A percentile compares a stretch with the other conserved stretches of the same genome.
Conservation (phyloP, 352 stramenopile species). For the Globisporangium uncinulatum region DNA sequence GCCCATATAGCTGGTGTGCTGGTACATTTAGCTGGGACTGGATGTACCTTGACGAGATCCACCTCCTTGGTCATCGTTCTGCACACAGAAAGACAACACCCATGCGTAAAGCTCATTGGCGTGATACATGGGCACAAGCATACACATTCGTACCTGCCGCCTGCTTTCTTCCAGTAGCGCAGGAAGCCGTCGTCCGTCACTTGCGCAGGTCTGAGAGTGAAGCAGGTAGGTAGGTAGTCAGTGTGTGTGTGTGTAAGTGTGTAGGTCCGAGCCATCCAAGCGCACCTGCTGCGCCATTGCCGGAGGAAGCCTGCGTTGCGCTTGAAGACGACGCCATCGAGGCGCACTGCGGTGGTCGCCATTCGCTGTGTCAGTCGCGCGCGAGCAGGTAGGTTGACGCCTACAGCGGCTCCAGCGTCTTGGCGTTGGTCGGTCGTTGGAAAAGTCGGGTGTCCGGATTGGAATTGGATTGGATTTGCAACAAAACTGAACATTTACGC, state of each 20-base stretch:
- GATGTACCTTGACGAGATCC: conserved; percentile 60
- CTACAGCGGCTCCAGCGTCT: too few relatives aligned
- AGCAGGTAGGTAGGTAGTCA: neutral
- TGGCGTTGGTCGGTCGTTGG: too few relatives aligned
- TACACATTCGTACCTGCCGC: conserved; percentile 18
- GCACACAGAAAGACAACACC: conserved; percentile 1
- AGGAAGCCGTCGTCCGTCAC: conserved; percentile 65
- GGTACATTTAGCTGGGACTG: neutral
- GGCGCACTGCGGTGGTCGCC: conserved; percentile 10
- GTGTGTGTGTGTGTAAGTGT: too few relatives aligned
- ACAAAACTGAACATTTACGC: too few relatives aligned
- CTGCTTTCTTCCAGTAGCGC: conserved; percentile 61
- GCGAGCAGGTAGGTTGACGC: too few relatives aligned
- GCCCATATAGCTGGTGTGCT: too few relatives aligned
- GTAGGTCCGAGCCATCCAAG: neutral
- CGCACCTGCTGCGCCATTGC: conserved; percentile 52
- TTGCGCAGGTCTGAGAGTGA: conserved; percentile 23
- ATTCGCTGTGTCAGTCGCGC: neutral
- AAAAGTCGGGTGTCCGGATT: too few relatives aligned
- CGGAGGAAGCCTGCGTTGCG: conserved; percentile 60
- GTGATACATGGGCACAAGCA: conserved; percentile 1
- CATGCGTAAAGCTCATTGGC: neutral
- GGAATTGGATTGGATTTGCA: too few relatives aligned
- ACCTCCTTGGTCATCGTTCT: conserved; percentile 46
- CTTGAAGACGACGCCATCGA: conserved; percentile 56